phyloP scores from a whole-genome alignment of 768 basidiomycete species.

The Terana coerulea region DNA sequence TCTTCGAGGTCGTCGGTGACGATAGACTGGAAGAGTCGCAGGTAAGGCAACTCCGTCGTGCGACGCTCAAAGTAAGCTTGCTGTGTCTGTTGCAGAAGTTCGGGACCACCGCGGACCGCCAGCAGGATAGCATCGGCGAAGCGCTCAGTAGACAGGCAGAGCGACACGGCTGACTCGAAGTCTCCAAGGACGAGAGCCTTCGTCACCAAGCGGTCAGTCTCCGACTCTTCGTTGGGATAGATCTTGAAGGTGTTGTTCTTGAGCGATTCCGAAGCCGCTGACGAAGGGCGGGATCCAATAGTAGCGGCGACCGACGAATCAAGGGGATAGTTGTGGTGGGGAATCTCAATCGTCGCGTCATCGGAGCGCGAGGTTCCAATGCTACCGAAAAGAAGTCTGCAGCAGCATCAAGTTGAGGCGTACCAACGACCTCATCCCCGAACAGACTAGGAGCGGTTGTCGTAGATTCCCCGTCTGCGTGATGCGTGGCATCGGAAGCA shows the following conservation, averaged over 20 bases:
- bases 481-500: constrained; percentile 54
- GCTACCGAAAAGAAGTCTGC: constrained; percentile 89
- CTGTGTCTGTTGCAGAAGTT: constrained; percentile 83
- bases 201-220: constrained; percentile 84
- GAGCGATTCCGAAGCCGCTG: constrained; percentile 65
- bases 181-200: constrained; percentile 96
- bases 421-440: constrained; percentile 71
- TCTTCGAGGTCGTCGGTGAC: constrained; percentile 90
- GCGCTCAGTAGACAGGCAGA: constrained; percentile 85
- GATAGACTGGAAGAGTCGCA: constrained; percentile 92
- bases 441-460: constrained; percentile 88
- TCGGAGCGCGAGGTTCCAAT: constrained; percentile 53
- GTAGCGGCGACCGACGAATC: constrained; percentile 96
- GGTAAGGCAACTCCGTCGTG: constrained; percentile 74
- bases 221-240: constrained; percentile 82
- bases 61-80: constrained; percentile 89
- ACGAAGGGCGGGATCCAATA: constrained; percentile 86
- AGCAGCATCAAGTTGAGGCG: constrained; percentile 60
- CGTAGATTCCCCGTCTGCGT: constrained; percentile 69
- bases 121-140: constrained; percentile 95
- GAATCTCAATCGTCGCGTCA: constrained; percentile 50
- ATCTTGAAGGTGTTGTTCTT: constrained; percentile 88
- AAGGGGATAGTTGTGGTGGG: constrained; percentile 73
- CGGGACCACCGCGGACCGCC: constrained; percentile 86
- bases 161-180: constrained; percentile 85